These are phyloP conservation scores for Paramecium sonneborni DNA, from an alignment of 73 alveolate genomes.

Conservation along the genomic window DNA sequence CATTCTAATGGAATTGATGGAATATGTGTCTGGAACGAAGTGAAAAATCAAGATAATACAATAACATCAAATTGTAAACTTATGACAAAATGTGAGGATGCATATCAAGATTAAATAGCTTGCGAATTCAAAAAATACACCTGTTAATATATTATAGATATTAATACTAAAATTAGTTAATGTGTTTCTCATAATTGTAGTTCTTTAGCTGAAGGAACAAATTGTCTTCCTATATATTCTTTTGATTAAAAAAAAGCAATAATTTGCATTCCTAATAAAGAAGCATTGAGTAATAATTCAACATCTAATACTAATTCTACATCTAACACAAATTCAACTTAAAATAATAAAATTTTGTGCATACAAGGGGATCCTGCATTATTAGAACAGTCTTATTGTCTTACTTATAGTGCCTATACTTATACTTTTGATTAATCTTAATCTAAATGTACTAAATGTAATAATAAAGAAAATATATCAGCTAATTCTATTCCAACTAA, in stretches of 20 bases:
- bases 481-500: not conserved
- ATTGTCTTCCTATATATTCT: not conserved
- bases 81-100: constrained; percentile 11
- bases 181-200: constrained; percentile 14
- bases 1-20: constrained; percentile 38
- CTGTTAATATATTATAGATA: not conserved
- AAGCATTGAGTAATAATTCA: not conserved
- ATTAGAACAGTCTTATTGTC: not conserved
- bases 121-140: not conserved
- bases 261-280: not conserved
- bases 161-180: not conserved
- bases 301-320: not conserved
- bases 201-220: not conserved
- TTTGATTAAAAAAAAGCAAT: not conserved
- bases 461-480: not conserved
- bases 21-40: not conserved
- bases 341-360: not conserved
- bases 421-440: not conserved
- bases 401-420: not conserved
- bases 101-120: not conserved
- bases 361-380: not conserved
- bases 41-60: not conserved
- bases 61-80: not conserved
- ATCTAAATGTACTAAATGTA: not conserved
- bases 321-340: not conserved